Evolutionary conservation across 2,329 filamentous ascomycete species (phyloP), one percentile per base, ranked within the genome.

Genomic region (Aspergillus candidus): DNA sequence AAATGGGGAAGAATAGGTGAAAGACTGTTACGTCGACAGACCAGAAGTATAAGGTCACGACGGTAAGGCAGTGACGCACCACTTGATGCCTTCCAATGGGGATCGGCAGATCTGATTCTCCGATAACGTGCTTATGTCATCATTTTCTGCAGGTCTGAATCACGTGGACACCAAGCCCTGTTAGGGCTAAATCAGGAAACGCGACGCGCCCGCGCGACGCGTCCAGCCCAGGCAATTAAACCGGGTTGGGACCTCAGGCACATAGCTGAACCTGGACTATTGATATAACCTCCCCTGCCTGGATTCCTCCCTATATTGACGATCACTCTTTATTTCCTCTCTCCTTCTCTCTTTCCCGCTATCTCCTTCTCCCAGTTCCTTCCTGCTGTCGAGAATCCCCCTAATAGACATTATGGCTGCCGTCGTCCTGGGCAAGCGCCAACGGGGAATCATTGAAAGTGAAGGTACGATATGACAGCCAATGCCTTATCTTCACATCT

Each of bases 341-440:
- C 31, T 39, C n/a, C 32, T 34, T 42, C 41, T 13, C n/a, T 34
- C 33, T 13, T 48, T 18, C 12, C 11, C 32, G 10, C 18, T 30
- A 36, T 35, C 37, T 46, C 50, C 49, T 56, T 53, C 56, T 61
- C 47, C 56, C 42, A 41, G 29, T 32, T 40, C 47, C 36, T 49
- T 8, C 22, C 22, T 27, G 2, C 7, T 27, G 8, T 27, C 22
- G 10, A 10, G 22, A 27, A 27, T 8, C 22, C 22, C 22, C 22
- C 22, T 10, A 2, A 8, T 27, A 27, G 22, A 52, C 47, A 55
- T 38, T 41, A 71, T 71, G 68, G 61, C 67, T 56, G 60, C 62
- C 46, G 60, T 61, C 44, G 55, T 66, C 41, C 55, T 73, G 46
- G 70, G 71, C 52, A 73, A 73, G 63, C 66, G 71, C 55, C 60